Conservation (phyloP, 768 basidiomycete species). For the Lactifluus echinatus region DNA sequence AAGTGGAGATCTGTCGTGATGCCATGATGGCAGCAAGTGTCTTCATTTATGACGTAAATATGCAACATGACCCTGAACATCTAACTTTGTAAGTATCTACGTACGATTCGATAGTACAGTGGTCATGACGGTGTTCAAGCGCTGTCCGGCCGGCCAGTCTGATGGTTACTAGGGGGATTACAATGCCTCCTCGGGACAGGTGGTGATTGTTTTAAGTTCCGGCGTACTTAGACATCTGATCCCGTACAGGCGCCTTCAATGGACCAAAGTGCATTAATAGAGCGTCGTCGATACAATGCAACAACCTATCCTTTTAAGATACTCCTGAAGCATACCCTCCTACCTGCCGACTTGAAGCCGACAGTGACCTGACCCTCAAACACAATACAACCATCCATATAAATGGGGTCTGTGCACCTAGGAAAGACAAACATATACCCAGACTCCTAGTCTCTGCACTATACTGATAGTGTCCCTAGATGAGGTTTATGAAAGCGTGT, state of each 20-base stretch:
- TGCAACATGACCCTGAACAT: too few species aligned
- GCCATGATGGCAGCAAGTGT: too few species aligned
- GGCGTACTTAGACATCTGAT: too few species aligned
- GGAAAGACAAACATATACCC: not conserved
- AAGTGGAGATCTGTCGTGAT: too few species aligned
- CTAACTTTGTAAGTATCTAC: too few species aligned
- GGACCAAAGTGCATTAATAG: not conserved
- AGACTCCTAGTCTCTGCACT: not conserved
- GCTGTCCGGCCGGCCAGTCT: too few species aligned
- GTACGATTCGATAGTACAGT: too few species aligned
- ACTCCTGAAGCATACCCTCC: not conserved
- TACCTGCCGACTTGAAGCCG: not conserved
- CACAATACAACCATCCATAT: not conserved
- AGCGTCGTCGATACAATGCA: not conserved
- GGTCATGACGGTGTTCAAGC: too few species aligned
- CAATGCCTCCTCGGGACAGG: too few species aligned
- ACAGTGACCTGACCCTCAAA: not conserved
- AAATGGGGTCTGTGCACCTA: not conserved
- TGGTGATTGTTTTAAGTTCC: too few species aligned
- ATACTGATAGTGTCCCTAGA: not conserved
- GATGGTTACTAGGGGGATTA: too few species aligned
- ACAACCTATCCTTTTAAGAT: not conserved
- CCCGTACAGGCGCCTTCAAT: not conserved
- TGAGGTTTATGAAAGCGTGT: not conserved
- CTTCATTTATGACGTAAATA: too few species aligned